Base-by-base conservation (phyloP, 192 early-diverging fungal genomes). In the Coemansia sp. region DNA sequence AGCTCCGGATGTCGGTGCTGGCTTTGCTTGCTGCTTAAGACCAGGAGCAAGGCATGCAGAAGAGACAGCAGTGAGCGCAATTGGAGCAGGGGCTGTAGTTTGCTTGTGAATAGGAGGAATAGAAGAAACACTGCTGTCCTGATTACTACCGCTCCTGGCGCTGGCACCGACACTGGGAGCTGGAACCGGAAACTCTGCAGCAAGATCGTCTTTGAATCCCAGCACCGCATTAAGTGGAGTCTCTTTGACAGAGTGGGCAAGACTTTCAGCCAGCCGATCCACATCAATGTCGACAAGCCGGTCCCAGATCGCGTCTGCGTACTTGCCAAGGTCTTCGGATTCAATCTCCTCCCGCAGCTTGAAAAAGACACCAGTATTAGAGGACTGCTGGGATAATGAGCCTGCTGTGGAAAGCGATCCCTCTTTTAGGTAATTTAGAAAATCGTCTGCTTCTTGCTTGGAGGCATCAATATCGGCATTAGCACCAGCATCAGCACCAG, bases 351-450 rank as follows among this genome's bases (percentile, higher is more conserved):
- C 63, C 22, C 63, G 76, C 16, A 78, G 76, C 57, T 69, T 71
- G 48, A 78, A 78, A 63, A 72, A 78, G 12, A 61, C 76, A 32
- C 32, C 32, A 4, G 70, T 63, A 54, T 54, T 54, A 22, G 51
- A 54, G 7, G 51, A 4, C 9, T 70, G 69, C 8, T 73, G 76
- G 22, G 69, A 58, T 22, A 49, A 17, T 17, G 67, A 22, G 16
- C 20, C 32, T 32, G 32, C 7, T 16, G 32, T 51, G 14, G 14
- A 46, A 25, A 71, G 58, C 42, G 75, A 65, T 22, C 66, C 63
- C 22, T 70, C 66, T 44, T 77, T 64, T 25, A 83, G 41, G 38
- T 77, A 68, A 32, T 57, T 48, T 11, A 83, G 64, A 45, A 83
- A 71, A 10, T 68, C 75, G 4, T 41, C 6, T 0, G 57, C 39